These are phyloP conservation scores for Pseudogymnoascus sp. DNA, from an alignment of 2,329 filamentous ascomycete genomes.

Conservation along the genomic window DNA sequence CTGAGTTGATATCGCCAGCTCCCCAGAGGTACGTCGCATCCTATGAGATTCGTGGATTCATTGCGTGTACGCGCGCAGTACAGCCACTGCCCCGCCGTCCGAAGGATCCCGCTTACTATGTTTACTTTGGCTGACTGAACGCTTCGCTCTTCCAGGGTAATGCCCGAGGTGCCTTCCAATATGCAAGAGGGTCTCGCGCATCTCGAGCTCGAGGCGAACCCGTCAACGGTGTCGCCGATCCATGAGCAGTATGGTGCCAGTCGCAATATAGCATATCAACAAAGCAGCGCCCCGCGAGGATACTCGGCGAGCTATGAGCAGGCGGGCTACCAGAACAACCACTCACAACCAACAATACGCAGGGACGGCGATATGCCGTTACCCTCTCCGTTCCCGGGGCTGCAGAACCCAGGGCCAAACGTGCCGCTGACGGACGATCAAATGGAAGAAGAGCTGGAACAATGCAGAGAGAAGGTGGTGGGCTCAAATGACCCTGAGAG, in stretches of 20 bases:
- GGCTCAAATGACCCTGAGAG: constrained; percentile 92
- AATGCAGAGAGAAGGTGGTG: constrained; percentile 72
- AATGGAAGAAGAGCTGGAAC: constrained; percentile 82
- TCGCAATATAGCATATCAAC: constrained; percentile 6
- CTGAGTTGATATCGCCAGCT: constrained; percentile 59
- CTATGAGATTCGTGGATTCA: neutral
- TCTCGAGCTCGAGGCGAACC: constrained; percentile 72
- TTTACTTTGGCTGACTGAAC: constrained; percentile 15
- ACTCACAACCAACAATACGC: constrained; percentile 20
- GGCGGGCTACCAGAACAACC: constrained; percentile 27
- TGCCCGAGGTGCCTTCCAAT: constrained; percentile 91
- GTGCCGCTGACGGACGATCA: constrained; percentile 91
- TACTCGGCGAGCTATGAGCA: constrained; percentile 27
- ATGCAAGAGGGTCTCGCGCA: constrained; percentile 92
- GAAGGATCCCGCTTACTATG: constrained; percentile 7
- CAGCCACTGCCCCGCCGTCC: neutral
- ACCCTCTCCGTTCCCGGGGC: constrained; percentile 84
- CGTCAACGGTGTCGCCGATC: constrained; percentile 17
- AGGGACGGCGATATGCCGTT: constrained; percentile 43
- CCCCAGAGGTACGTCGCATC: constrained; percentile 53
- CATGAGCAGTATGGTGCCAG: constrained; percentile 18
- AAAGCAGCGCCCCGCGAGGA: constrained; percentile 16
- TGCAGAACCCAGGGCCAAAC: constrained; percentile 70
- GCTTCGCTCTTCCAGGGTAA: constrained; percentile 55
- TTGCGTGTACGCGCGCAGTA: neutral